Base-by-base conservation (phyloP, 495 filamentous ascomycete species). In the Hyaloscypha bicolor region DNA sequence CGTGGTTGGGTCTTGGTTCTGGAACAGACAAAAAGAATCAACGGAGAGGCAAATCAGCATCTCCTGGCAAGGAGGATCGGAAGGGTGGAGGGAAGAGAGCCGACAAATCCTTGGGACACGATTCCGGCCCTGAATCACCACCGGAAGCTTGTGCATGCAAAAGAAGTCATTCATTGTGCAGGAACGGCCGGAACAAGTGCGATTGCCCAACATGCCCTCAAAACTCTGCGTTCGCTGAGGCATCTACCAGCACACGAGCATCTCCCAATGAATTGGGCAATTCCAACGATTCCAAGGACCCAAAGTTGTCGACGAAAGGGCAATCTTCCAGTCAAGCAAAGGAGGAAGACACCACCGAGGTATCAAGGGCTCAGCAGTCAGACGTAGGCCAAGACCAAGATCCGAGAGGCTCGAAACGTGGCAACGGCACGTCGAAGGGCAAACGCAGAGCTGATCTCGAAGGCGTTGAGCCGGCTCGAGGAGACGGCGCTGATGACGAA, bases 1-100 rank as follows among this genome's bases (percentile, higher is more conserved):
- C 91, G 35, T 96, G 93, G 89, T 76, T 83, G 21, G 77, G 80
- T 21, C 76, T 92, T 52, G 70, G 73, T 16, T 79, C 81, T 0
- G 80, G 82, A 42, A 78, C 79, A 63, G 58, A 65, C 12, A 68
- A 60, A 33, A 51, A 58, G n/a, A 25, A 48, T 21, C 37, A 52
- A 35, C 16, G 32, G 32, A 31, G 30, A 11, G 2, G 19, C 56
- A 60, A 37, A 21, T 22, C 33, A 4, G 37, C 19, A 0, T 61
- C 33, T 25, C 33, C 35, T 25, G 29, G 9, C 35, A 42, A 60
- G 30, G n/a, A 33, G 19, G 56, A 37, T 33, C 59, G 31, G n/a
- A 32, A n/a, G 37, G 35, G 35, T 42, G 63, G 22, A 21, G 12
- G 19, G 11, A 60, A 66, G 29, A 48, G 48, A 62, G 9, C 37